Evolutionary conservation across 2,329 filamentous ascomycete species (phyloP).

Genomic region (Epicoccum nigrum): DNA sequence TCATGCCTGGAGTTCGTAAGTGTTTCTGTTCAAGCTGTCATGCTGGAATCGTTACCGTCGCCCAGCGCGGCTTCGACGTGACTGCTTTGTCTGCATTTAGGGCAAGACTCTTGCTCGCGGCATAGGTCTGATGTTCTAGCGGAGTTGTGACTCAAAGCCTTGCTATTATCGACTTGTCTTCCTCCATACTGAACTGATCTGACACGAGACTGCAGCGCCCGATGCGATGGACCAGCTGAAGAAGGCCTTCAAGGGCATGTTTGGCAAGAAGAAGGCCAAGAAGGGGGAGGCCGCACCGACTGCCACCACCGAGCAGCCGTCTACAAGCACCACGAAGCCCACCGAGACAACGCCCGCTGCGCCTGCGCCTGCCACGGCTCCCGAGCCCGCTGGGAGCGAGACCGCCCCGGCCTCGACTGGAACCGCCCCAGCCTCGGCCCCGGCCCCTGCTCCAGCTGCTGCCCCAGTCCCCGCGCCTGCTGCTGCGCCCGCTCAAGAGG

Average conservation of each 20-base stretch:
- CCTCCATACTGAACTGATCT: neutral
- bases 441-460: slow-evolving; percentile 20
- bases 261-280: slow-evolving; percentile 44
- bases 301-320: slow-evolving; percentile 32
- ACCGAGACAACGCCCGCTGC: slow-evolving; percentile 44
- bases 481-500: slow-evolving; percentile 17
- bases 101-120: neutral
- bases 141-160: too few relatives aligned
- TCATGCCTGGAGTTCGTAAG: slow-evolving; percentile 51
- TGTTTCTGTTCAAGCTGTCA: slow-evolving; percentile 15
- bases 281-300: slow-evolving; percentile 36
- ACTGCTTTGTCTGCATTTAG: neutral
- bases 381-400: slow-evolving; percentile 24
- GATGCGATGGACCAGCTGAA: slow-evolving; percentile 47
- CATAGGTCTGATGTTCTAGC: too few relatives aligned
- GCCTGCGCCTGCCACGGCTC: slow-evolving; percentile 34
- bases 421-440: slow-evolving; percentile 9
- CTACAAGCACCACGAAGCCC: slow-evolving; percentile 35
- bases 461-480: slow-evolving; percentile 22
- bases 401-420: slow-evolving; percentile 8
- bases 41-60: slow-evolving; percentile 2
- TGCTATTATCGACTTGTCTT: neutral
- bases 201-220: slow-evolving; percentile 32
- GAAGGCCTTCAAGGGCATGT: slow-evolving; percentile 47
- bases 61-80: neutral